Evolutionary conservation across 148 eudicot genomes (phyloP).

Genomic region (Rhododendron ferrugineum): DNA sequence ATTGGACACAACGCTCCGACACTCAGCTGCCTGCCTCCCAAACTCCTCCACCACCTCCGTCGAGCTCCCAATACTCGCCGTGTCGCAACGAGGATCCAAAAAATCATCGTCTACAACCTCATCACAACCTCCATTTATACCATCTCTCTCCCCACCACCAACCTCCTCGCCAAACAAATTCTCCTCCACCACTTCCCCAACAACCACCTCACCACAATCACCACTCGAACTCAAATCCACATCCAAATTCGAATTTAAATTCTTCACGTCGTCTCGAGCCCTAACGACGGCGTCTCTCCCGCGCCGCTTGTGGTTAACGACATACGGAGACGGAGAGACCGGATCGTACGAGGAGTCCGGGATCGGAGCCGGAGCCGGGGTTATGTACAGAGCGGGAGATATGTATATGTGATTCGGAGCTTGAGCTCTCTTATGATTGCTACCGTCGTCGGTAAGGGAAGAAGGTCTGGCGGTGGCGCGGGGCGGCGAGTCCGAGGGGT

Average conservation of each 20-base stretch:
- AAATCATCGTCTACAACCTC: conserved; percentile 24
- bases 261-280: not conserved
- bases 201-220: not conserved
- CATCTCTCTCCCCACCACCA: not conserved
- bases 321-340: conserved; percentile 43
- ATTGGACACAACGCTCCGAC: conserved; percentile 24
- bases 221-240: not conserved
- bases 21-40: conserved; percentile 6
- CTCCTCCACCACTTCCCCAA: conserved; percentile 13
- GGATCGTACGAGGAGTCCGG: conserved; percentile 19
- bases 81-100: conserved; percentile 20
- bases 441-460: not conserved
- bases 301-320: conserved; percentile 44
- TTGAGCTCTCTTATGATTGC: not conserved
- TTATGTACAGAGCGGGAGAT: conserved; percentile 35
- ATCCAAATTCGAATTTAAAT: not conserved
- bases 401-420: conserved; percentile 25
- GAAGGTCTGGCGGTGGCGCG: not conserved
- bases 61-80: conserved; percentile 24
- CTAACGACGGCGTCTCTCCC: conserved; percentile 12
- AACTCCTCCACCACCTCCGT: conserved; percentile 6
- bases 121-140: not conserved
- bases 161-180: not conserved
- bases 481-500: not conserved
- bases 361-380: conserved; percentile 43